Evolutionary conservation across 2,329 filamentous ascomycete genomes (phyloP).

Genomic region (Fusarium mangiferae): DNA sequence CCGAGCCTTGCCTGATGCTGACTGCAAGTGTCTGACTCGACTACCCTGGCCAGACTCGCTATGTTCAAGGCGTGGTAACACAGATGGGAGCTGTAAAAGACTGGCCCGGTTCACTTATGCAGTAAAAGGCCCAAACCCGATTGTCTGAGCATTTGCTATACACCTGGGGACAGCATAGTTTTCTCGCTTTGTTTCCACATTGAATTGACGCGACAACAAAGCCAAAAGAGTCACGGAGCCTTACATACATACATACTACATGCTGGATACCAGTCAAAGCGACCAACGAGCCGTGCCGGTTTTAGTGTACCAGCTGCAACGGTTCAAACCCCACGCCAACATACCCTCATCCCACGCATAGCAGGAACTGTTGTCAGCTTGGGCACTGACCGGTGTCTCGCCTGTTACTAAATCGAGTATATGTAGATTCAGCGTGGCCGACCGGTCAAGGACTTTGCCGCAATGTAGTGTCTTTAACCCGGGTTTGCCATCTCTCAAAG

Average conservation of each 20-base stretch:
- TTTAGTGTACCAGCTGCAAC: slow-evolving; percentile 2
- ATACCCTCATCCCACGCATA: slow-evolving; percentile 1
- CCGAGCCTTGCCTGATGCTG: background rate
- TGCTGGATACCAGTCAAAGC: slow-evolving; percentile 7
- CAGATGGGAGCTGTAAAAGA: background rate
- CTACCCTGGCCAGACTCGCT: background rate
- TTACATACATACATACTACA: background rate
- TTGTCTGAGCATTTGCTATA: background rate
- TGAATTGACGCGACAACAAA: slow-evolving; percentile 20
- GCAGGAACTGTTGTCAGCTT: slow-evolving; percentile 10
- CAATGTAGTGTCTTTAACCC: slow-evolving; percentile 15
- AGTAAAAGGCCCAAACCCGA: background rate
- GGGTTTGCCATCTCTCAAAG: slow-evolving; percentile 15
- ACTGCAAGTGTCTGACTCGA: background rate
- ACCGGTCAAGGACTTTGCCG: slow-evolving; percentile 19
- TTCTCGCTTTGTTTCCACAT: slow-evolving; percentile 27
- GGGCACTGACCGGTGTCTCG: slow-evolving; percentile 35
- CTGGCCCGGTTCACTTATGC: background rate
- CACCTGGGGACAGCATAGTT: slow-evolving; percentile 6
- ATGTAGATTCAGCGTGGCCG: background rate
- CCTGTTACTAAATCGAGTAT: slow-evolving; percentile 10
- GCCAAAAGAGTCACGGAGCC: slow-evolving; percentile 18
- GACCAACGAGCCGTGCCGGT: slow-evolving; percentile 4
- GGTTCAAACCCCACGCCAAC: slow-evolving; percentile 18
- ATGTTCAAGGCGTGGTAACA: background rate